phyloP scores from a whole-genome alignment of 768 basidiomycete species.

The Udeniomyces megalosporus region DNA sequence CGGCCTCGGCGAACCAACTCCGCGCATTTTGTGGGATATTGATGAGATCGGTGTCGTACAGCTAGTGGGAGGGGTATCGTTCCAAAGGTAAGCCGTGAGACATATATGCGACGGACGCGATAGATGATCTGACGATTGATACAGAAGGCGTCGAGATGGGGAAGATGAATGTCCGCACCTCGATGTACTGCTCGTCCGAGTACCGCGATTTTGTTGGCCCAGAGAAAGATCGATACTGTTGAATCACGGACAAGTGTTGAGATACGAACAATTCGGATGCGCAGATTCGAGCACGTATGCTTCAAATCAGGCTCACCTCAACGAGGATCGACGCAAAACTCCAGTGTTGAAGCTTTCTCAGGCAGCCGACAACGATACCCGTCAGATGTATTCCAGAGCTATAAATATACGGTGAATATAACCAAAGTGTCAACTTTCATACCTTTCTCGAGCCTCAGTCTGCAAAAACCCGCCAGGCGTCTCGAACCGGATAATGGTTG shows the following conservation, averaged over 20 bases:
- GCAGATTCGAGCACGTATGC: slow-evolving; percentile 13
- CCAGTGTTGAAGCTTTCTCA: slow-evolving; percentile 25
- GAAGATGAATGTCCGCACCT: slow-evolving; percentile 17
- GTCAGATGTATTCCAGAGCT: slow-evolving; percentile 27
- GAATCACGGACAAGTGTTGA: neutral
- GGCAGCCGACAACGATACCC: slow-evolving; percentile 24
- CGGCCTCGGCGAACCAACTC: slow-evolving; percentile 18
- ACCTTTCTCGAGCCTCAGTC: no score
- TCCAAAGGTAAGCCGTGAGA: slow-evolving; percentile 8
- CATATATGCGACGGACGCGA: no score
- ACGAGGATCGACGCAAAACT: slow-evolving; percentile 26
- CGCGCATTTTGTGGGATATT: slow-evolving; percentile 21
- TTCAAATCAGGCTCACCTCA: no score
- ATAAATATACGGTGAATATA: neutral
- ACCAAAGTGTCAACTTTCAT: slow-evolving; percentile 26
- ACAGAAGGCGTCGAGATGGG: neutral
- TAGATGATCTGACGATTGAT: neutral
- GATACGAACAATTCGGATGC: neutral
- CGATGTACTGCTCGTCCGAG: slow-evolving; percentile 28
- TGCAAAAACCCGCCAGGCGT: no score
- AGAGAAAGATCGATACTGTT: slow-evolving; percentile 25
- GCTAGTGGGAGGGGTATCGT: neutral
- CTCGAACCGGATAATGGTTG: no score
- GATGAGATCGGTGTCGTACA: slow-evolving; percentile 26
- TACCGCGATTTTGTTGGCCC: slow-evolving; percentile 25